Base-by-base conservation (phyloP, 257 asterid genomes). In the Vinca minor region DNA sequence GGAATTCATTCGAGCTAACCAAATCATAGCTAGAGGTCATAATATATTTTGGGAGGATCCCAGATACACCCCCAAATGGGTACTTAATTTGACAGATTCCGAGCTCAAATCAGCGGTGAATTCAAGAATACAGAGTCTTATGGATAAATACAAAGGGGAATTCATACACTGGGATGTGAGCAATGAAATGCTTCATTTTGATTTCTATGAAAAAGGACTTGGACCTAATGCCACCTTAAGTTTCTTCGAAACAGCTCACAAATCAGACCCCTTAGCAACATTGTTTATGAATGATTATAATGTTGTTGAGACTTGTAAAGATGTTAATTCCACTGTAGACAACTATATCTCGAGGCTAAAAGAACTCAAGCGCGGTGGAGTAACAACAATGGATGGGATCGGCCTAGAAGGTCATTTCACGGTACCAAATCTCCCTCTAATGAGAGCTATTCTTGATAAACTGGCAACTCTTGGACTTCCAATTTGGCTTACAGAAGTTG, bases 101-200 rank as follows among this genome's bases (percentile, higher is more conserved):
- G 63, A 73, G 63, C 78, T 85, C 15, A 31, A 72, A 20, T 62
- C 68, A 12, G 86, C 91, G 0, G 77, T 83, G 35, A 54, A 36
- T 10, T 72, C 78, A 2, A 71, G 91, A 57, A 82, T 88, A 18
- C 61, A 69, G 20, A 82, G 86, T 72, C 72, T 85, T 12, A 56
- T 83, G 77, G 62, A 44, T n/a, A 65, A 68, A 47, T 85, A 88
- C 86, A 80, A 62, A 58, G 76, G 74, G 53, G 81, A 85, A 52
- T 83, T 83, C 69, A 61, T 88, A 18, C 87, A 88, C 23, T 88
- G 96, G 91, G 94, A 88, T 49, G 89, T 88, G 17, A 75, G 78
- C 81, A 87, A 85, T 14, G 91, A 87, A 66, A 70, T 78, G 81
- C 86, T 87, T 21, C 96, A 85, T 59, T 85, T 60, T 35, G 73